Evolutionary conservation across 495 filamentous ascomycete species (phyloP).

Genomic region (Penicillium cinerascens): DNA sequence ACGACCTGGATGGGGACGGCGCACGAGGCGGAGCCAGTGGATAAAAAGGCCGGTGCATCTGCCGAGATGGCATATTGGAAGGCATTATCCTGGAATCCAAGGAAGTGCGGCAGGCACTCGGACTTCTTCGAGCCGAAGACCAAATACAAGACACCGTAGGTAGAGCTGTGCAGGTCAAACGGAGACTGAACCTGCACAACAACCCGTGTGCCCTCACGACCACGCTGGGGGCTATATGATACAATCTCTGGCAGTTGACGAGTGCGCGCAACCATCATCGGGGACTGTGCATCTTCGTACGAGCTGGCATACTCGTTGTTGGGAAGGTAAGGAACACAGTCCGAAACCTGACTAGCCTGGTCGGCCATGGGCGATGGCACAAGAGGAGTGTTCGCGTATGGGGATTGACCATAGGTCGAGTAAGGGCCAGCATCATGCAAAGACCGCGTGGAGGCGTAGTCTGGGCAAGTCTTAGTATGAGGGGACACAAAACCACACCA

Average conservation of each 20-base stretch:
- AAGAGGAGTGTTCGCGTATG: constrained; percentile 42
- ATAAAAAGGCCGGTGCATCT: constrained; percentile 66
- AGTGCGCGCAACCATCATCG: constrained; percentile 30
- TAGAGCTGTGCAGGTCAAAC: constrained; percentile 63
- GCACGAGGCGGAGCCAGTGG: constrained; percentile 61
- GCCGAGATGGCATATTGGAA: constrained; percentile 71
- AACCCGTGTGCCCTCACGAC: constrained; percentile 64
- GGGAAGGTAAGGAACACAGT: constrained; percentile 44
- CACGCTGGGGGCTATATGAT: constrained; percentile 63
- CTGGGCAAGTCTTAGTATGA: constrained; percentile 21
- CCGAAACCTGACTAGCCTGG: constrained; percentile 44
- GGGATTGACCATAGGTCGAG: constrained; percentile 40
- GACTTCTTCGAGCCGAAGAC: constrained; percentile 72
- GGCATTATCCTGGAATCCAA: constrained; percentile 52
- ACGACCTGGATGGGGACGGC: constrained; percentile 70
- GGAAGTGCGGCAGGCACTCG: constrained; percentile 57
- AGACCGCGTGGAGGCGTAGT: constrained; percentile 43
- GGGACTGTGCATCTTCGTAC: constrained; percentile 44
- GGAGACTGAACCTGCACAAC: constrained; percentile 68
- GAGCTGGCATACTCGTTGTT: constrained; percentile 42
- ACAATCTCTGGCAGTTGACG: constrained; percentile 55
- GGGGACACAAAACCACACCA: not conserved
- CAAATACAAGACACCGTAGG: constrained; percentile 57
- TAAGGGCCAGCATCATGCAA: constrained; percentile 46
- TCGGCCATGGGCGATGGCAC: constrained; percentile 46